Base-by-base conservation (phyloP, 2,329 filamentous ascomycete species). In the Pseudofabraea citricarpa region DNA sequence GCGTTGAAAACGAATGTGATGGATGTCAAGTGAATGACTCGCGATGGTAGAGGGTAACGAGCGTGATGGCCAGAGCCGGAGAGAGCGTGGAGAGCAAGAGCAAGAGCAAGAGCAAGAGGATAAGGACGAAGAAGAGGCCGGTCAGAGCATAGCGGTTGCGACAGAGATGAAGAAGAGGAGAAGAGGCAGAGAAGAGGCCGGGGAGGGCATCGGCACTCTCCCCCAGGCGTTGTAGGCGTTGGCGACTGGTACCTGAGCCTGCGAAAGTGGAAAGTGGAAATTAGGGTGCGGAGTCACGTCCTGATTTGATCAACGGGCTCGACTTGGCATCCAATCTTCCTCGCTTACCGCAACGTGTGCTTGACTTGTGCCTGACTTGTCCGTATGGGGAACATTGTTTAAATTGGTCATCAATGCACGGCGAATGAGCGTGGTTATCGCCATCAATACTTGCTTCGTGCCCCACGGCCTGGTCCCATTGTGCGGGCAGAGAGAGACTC, bases 1-100 rank as follows among this genome's bases (percentile, higher is more conserved):
- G 32, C 12, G 2, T 24, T n/a, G 6, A 33, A 26, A 32, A 38
- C 8, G 19, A 40, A 40, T n/a, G 23, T 33, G n/a, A n/a, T n/a
- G 23, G 21, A 40, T 29, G 32, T 22, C 15, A 33, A 37, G 32
- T 23, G 22, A 41, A 20, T 42, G 38, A 40, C 24, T 16, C 20
- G 5, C 18, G n/a, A 6, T n/a, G 12, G 6, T 6, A 38, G 10
- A 20, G 6, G 21, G n/a, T 20, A 49, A 45, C 21, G 44, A 49
- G 36, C 20, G 48, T 43, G 20, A 42, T 41, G 48, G 41, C 40
- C 22, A 46, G 35, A 35, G 36, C 31, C 29, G 36, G 20, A 39
- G 29, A 16, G 33, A 43, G 29, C 15, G 22, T 21, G 37, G 24
- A 24, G 39, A 18, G 45, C 35, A 21, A 27, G 31, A 33, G 35